A percentile compares a stretch with the other conserved stretches of the same genome.
These are phyloP conservation scores for Mayamaea pseudoterrestris DNA, from an alignment of 108 stramenopile genomes.

Conservation along the genomic window DNA sequence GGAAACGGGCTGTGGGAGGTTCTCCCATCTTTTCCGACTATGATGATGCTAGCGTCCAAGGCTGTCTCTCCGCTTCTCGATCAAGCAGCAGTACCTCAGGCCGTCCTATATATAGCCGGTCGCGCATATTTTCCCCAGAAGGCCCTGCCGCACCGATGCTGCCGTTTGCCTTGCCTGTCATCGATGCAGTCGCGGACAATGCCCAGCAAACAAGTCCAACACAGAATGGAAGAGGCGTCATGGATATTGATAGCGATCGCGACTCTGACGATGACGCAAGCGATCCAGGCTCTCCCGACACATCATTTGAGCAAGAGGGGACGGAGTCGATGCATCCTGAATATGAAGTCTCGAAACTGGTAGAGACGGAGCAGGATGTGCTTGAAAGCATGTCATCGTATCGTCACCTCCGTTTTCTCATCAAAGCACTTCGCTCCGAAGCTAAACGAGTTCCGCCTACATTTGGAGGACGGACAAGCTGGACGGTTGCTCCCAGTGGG, in stretches of 20 bases:
- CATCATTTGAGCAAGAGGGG: not conserved
- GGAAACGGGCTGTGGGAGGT: slow-evolving; percentile 7
- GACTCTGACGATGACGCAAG: not conserved
- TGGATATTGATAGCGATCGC: not conserved
- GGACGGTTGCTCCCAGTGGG: slow-evolving; percentile 42
- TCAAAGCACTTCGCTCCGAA: slow-evolving; percentile 26
- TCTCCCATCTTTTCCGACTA: too few species aligned
- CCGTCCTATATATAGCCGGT: not conserved
- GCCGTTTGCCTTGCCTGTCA: not conserved
- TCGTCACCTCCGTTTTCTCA: slow-evolving; percentile 60
- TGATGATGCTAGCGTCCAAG: too few species aligned
- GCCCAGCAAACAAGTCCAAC: not conserved
- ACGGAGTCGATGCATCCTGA: not conserved
- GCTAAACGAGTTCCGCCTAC: slow-evolving; percentile 13
- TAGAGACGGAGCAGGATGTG: slow-evolving; percentile 15
- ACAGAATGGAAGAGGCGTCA: not conserved
- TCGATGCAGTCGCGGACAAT: not conserved
- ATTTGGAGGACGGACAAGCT: slow-evolving; percentile 30
- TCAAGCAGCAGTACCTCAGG: not conserved
- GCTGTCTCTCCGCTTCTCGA: not conserved
- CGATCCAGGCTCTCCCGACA: not conserved
- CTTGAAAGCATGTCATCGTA: slow-evolving; percentile 43
- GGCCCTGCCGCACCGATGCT: not conserved
- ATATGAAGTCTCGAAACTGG: slow-evolving; percentile 7
- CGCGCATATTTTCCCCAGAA: slow-evolving; percentile 2